These are phyloP conservation scores for Globisporangium middletonii DNA, from an alignment of 352 stramenopile species.

Conservation along the genomic window DNA sequence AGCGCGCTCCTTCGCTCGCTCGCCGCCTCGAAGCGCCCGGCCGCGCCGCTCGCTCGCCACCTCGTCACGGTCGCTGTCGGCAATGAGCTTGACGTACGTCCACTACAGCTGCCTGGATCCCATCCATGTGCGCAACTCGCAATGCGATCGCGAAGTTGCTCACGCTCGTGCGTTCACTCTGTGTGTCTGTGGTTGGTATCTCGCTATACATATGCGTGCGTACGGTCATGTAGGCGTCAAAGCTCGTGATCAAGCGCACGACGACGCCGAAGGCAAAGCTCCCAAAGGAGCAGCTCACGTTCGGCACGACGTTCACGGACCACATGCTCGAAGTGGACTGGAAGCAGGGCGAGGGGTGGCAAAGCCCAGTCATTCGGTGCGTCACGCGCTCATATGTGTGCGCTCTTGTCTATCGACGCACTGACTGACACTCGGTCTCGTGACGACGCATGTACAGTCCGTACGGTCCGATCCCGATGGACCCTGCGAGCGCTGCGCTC, in stretches of 20 bases:
- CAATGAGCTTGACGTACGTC: constrained; percentile 21
- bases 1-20: constrained; percentile 7
- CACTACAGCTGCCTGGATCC: background rate
- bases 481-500: constrained; percentile 88
- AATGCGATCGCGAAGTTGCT: background rate
- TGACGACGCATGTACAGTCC: constrained; percentile 27
- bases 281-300: constrained; percentile 86
- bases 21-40: background rate
- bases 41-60: background rate
- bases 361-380: constrained; percentile 79
- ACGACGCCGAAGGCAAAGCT: constrained; percentile 33
- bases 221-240: constrained; percentile 2
- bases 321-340: constrained; percentile 97
- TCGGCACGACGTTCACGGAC: constrained; percentile 94
- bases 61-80: constrained; percentile 24
- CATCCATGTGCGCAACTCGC: background rate
- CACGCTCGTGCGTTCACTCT: background rate
- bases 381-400: background rate
- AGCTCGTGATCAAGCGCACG: constrained; percentile 11
- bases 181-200: background rate
- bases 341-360: constrained; percentile 80
- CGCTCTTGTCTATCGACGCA: background rate
- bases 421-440: background rate
- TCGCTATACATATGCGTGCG: background rate
- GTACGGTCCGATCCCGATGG: constrained; percentile 89